Evolutionary conservation across 2,329 filamentous ascomycete genomes (phyloP), one percentile per base, ranked within the genome.

Genomic region (Annulohypoxylon truncatum): DNA sequence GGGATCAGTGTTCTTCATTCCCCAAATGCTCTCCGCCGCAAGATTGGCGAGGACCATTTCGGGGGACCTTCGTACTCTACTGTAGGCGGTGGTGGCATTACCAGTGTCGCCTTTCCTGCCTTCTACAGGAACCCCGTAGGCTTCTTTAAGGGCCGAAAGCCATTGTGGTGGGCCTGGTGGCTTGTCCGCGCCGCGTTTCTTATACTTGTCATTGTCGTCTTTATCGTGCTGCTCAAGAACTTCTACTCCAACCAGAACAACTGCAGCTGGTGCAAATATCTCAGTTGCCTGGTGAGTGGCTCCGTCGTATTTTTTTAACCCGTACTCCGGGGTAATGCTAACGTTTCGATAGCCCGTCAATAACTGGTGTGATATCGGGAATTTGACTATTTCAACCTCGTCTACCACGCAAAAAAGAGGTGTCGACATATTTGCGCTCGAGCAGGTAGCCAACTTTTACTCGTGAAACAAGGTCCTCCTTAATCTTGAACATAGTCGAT

Each of bases 121-220:
- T 89, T 91, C 71, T 76, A 87, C 60, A 87, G 89, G 73, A 88
- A 86, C 62, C 88, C 91, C 0, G 77, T 89, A 3, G 89, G 88
- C 4, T 97, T 97, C 80, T 98, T 98, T 82, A 95, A 94, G 77
- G 93, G 93, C 18, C 87, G 96, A 15, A 97, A 97, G 78, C 91
- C 92, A 20, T 84, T 97, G 6, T 99, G 96, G 96, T 99, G 96
- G 96, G 91, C 83, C 4, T 99, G 96, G 96, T 98, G 95, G 95
- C 79, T 97, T 20, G 85, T 98, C 26, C 88, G 96, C 15, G 92
- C 87, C 0, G 93, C 86, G 0, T 90, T 91, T 22, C 82, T 99
- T 54, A 86, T 97, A 6, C 86, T 89, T n/a, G 91, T 94, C 31
- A 83, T 97, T 33, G 86, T 97, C 40, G 90, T 91, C 1, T 97